Evolutionary conservation across 306 rosid genomes (phyloP), one percentile per base, ranked within the genome.

Genomic region (Sicyos edulis): DNA sequence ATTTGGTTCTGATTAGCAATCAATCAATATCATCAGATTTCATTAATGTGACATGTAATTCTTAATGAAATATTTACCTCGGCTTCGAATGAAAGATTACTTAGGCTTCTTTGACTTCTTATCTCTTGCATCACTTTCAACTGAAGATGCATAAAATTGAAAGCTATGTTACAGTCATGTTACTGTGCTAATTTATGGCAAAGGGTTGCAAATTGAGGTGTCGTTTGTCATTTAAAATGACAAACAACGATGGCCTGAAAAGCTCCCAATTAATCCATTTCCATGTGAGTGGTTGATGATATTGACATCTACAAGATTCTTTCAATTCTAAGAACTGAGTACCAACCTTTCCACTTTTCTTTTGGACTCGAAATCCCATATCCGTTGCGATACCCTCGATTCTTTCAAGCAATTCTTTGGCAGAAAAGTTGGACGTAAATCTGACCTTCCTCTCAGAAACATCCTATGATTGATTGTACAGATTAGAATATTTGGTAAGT

Each of bases 401-500:
- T 83, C 83, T 87, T 77, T 85, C 81, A 0, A 85, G 83, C 82
- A 95, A 77, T 71, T 91, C 89, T 69, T 89, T 86, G 45, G 86
- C 82, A 2, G 92, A 85, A 71, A 77, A 92, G 78, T 87, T 89
- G 49, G 96, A 86, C 26, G 97, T 85, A 82, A 95, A 95, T 74
- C 97, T 87, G 82, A 87, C 86, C 85, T 91, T 95, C 82, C 99
- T 90, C 86, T 91, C 95, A 0, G 96, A 91, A 44, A 87, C 86
- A 71, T 87, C 92, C 99, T 93, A 77, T 3, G 74, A 49, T 49
- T 68, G 37, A 49, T 40, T 71, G 24, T 22, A 19, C 10, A 72
- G n/a, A 21, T 64, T 32, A 19, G 20, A 64, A 56, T 0, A 13
- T 50, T 50, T 5, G 45, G 9, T 40, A 40, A 40, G 8, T 26